Percentiles rank a stretch among this genome's conserved stretches.
These are phyloP conservation scores for Crotalaria pallida DNA, from an alignment of 306 rosid species.

Conservation along the genomic window DNA sequence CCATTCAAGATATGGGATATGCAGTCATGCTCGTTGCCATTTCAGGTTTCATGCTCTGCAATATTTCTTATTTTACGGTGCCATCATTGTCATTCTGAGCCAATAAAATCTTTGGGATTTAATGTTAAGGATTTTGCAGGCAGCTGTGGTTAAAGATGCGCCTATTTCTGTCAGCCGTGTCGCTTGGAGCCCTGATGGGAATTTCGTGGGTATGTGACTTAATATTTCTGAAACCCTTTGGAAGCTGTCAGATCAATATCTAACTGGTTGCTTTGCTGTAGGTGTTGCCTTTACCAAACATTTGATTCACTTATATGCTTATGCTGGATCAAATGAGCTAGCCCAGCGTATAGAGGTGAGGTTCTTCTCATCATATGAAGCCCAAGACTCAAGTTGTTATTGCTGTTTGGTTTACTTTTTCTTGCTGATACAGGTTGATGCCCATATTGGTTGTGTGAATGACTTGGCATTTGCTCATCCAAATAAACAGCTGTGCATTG, in stretches of 20 bases:
- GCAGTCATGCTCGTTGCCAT: slow-evolving; percentile 44
- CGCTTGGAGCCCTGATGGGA: slow-evolving; percentile 87
- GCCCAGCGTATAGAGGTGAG: slow-evolving; percentile 63
- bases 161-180: slow-evolving; percentile 74
- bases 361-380: slow-evolving; percentile 17
- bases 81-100: slow-evolving; percentile 5
- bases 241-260: slow-evolving; percentile 15
- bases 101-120: slow-evolving; percentile 24
- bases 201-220: slow-evolving; percentile 60
- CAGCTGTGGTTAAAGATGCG: slow-evolving; percentile 43
- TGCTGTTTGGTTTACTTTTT: slow-evolving; percentile 22
- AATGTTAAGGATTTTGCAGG: slow-evolving; percentile 39
- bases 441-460: slow-evolving; percentile 82
- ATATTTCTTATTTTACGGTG: slow-evolving; percentile 11
- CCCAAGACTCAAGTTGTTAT: slow-evolving; percentile 4
- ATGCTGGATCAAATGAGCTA: slow-evolving; percentile 59
- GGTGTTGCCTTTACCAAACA: slow-evolving; percentile 86
- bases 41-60: slow-evolving; percentile 53
- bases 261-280: slow-evolving; percentile 33
- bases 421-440: slow-evolving; percentile 52
- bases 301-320: slow-evolving; percentile 71
- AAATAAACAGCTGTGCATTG: slow-evolving; percentile 65
- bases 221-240: slow-evolving; percentile 13
- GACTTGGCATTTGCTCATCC: slow-evolving; percentile 87
- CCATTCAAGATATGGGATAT: slow-evolving; percentile 74